Percentiles rank a stretch among this genome's conserved stretches.
Evolutionary conservation across 1,139 yeast species (phyloP).

Genomic region (Blastobotrys apis): DNA sequence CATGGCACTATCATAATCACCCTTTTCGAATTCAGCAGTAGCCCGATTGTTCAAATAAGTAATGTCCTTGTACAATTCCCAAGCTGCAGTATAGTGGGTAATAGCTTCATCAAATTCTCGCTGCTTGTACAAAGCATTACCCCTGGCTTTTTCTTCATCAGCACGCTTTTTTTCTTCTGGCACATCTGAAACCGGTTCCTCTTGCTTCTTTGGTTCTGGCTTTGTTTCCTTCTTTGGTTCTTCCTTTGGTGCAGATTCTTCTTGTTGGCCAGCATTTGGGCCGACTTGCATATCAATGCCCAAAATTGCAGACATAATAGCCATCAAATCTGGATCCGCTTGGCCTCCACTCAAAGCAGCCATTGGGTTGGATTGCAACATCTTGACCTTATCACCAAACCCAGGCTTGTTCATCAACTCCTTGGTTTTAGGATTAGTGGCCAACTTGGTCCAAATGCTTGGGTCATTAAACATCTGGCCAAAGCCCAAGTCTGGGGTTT

Average conservation of each 20-base stretch:
- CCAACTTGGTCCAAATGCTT: slow-evolving; percentile 65
- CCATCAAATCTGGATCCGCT: slow-evolving; percentile 85
- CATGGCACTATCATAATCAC: slow-evolving; percentile 82
- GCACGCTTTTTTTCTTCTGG: slow-evolving; percentile 51
- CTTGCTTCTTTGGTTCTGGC: slow-evolving; percentile 33
- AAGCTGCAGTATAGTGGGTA: slow-evolving; percentile 77
- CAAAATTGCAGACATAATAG: slow-evolving; percentile 78
- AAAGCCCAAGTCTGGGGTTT: slow-evolving; percentile 67
- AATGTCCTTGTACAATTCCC: slow-evolving; percentile 76
- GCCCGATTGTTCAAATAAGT: slow-evolving; percentile 95
- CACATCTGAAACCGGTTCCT: slow-evolving; percentile 30
- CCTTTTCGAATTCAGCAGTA: slow-evolving; percentile 96
- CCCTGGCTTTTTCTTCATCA: slow-evolving; percentile 76
- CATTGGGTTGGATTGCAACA: slow-evolving; percentile 69
- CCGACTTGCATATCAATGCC: slow-evolving; percentile 57
- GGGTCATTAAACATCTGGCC: slow-evolving; percentile 81
- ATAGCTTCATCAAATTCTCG: slow-evolving; percentile 93
- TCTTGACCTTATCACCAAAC: slow-evolving; percentile 66
- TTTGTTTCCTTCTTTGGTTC: slow-evolving; percentile 16
- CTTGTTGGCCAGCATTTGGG: slow-evolving; percentile 20
- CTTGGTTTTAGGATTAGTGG: slow-evolving; percentile 80
- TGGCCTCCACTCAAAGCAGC: slow-evolving; percentile 53
- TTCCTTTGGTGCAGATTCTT: slow-evolving; percentile 22
- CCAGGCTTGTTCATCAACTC: slow-evolving; percentile 84
- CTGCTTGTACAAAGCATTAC: slow-evolving; percentile 80